Evolutionary conservation across 2,329 filamentous ascomycete species (phyloP).

Genomic region (Sclerotinia nivalis): DNA sequence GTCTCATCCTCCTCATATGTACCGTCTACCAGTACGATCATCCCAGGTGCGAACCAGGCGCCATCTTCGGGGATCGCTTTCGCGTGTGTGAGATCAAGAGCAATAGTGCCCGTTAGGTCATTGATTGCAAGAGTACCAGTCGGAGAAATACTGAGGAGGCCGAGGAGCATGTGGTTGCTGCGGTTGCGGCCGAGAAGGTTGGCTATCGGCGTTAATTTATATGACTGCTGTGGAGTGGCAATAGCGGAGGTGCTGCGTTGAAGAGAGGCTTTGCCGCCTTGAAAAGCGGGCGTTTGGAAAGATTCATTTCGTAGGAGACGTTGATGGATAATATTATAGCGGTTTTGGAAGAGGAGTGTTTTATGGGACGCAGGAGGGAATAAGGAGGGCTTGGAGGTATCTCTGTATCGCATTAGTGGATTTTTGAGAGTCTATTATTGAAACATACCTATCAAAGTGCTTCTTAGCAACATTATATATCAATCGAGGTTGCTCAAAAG

Average conservation of each 20-base stretch:
- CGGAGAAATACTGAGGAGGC: slow-evolving; percentile 77
- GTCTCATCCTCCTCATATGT: slow-evolving; percentile 94
- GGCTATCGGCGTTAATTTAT: slow-evolving; percentile 85
- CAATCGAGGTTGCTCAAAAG: slow-evolving; percentile 82
- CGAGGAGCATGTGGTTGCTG: slow-evolving; percentile 81
- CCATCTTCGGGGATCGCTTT: slow-evolving; percentile 80
- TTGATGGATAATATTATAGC: slow-evolving; percentile 91
- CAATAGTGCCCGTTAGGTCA: slow-evolving; percentile 85
- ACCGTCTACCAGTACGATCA: slow-evolving; percentile 93
- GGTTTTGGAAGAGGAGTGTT: slow-evolving; percentile 81
- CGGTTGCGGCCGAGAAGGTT: slow-evolving; percentile 77
- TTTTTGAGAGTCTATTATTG: slow-evolving; percentile 33
- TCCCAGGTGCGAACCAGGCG: slow-evolving; percentile 90
- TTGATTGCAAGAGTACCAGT: slow-evolving; percentile 80
- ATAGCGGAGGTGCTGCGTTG: slow-evolving; percentile 59
- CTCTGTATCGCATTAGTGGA: slow-evolving; percentile 45
- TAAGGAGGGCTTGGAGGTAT: slow-evolving; percentile 64
- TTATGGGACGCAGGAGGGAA: slow-evolving; percentile 80
- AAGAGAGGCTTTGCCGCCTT: slow-evolving; percentile 57
- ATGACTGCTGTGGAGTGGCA: slow-evolving; percentile 60
- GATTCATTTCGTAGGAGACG: slow-evolving; percentile 88
- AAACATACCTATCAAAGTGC: slow-evolving; percentile 77
- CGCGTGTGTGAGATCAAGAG: slow-evolving; percentile 78
- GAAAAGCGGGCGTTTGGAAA: slow-evolving; percentile 81
- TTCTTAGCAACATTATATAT: slow-evolving; percentile 79